Conservation (phyloP, 805 yeast species). For the Schizosaccharomyces octosporus region DNA sequence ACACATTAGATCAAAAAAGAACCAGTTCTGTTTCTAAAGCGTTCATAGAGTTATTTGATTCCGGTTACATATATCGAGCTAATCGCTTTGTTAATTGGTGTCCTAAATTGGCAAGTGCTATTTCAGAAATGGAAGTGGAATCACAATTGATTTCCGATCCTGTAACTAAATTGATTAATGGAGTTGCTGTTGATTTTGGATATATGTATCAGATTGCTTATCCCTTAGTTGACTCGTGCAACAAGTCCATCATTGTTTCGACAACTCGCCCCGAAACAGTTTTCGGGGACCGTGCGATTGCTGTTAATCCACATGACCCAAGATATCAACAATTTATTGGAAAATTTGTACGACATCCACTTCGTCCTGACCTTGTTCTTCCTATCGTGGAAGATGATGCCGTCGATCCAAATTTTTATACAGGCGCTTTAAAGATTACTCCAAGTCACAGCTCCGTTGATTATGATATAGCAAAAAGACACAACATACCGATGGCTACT, state of each 20-base stretch:
- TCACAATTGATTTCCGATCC: not conserved
- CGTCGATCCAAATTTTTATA: slow-evolving; percentile 97
- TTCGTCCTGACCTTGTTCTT: slow-evolving; percentile 45
- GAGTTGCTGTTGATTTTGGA: slow-evolving; percentile 66
- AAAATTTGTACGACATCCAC: slow-evolving; percentile 72
- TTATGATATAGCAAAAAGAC: slow-evolving; percentile 88
- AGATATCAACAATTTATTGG: slow-evolving; percentile 91
- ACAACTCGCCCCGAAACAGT: slow-evolving; percentile 97
- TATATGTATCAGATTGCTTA: slow-evolving; percentile 84
- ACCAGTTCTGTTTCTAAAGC: slow-evolving; percentile 71
- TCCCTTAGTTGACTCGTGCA: slow-evolving; percentile 22
- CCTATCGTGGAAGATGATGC: slow-evolving; percentile 80
- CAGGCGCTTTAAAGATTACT: slow-evolving; percentile 97
- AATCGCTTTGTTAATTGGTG: slow-evolving; percentile 89
- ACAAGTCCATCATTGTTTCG: slow-evolving; percentile 68
- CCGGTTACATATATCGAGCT: slow-evolving; percentile 86
- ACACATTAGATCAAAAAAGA: slow-evolving; percentile 62
- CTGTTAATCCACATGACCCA: slow-evolving; percentile 85
- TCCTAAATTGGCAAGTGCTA: slow-evolving; percentile 75
- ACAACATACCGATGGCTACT: slow-evolving; percentile 63
- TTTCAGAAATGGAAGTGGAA: slow-evolving; percentile 74
- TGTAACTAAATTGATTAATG: not conserved
- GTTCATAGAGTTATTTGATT: slow-evolving; percentile 74
- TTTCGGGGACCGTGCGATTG: slow-evolving; percentile 94
- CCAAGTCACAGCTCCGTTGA: slow-evolving; percentile 97